Evolutionary conservation across 2,329 filamentous ascomycete genomes (phyloP).

Genomic region (Aspergillus awamori): DNA sequence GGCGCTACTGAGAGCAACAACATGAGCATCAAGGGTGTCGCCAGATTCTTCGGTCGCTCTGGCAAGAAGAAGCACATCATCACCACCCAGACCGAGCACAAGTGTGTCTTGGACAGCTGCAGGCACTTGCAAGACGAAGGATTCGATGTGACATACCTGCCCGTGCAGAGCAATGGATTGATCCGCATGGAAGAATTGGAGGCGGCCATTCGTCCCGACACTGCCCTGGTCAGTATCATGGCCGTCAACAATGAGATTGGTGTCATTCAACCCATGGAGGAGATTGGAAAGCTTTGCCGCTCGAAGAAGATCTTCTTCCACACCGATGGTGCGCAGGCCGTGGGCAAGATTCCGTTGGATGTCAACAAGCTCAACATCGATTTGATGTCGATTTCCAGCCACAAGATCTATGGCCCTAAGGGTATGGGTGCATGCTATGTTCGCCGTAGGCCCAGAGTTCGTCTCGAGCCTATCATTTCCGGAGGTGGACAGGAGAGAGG

Average conservation of each 20-base stretch:
- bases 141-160: slow-evolving; percentile 94
- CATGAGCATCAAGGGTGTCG: slow-evolving; percentile 99
- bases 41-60: slow-evolving; percentile 86
- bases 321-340: slow-evolving; percentile 92
- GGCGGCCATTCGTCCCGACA: slow-evolving; percentile 87
- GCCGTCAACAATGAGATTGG: slow-evolving; percentile 99
- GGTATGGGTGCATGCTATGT: slow-evolving; percentile 97
- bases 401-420: slow-evolving; percentile 98
- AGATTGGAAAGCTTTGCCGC: slow-evolving; percentile 91
- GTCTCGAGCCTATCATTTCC: slow-evolving; percentile 92
- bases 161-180: slow-evolving; percentile 84
- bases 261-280: slow-evolving; percentile 92
- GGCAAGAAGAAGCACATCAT: slow-evolving; percentile 99
- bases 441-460: slow-evolving; percentile 85
- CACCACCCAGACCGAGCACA: slow-evolving; percentile 97
- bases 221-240: slow-evolving; percentile 94
- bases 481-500: slow-evolving; percentile 96
- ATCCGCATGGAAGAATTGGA: slow-evolving; percentile 82
- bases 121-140: slow-evolving; percentile 96
- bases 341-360: slow-evolving; percentile 96
- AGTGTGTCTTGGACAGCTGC: slow-evolving; percentile 97
- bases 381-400: slow-evolving; percentile 96
- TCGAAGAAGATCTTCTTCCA: slow-evolving; percentile 97
- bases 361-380: slow-evolving; percentile 99
- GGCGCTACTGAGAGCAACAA: slow-evolving; percentile 99